Base-by-base conservation (phyloP, 2,329 filamentous ascomycete genomes). In the Chrysoporthe austroafricana region DNA sequence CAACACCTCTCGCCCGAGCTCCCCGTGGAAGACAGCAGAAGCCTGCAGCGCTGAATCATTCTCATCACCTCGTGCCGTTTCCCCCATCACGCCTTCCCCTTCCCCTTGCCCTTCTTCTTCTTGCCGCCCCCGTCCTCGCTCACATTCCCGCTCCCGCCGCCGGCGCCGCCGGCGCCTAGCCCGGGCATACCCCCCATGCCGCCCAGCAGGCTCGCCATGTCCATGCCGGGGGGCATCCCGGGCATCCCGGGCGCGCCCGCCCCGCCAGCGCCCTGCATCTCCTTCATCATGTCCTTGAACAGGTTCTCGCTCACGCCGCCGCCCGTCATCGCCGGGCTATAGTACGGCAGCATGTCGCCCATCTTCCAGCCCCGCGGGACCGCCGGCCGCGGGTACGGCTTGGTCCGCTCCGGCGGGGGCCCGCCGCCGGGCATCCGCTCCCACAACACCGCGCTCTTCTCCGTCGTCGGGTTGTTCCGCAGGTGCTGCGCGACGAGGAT, bases 271-370 rank as follows among this genome's bases (percentile, higher is more conserved):
- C 79, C 78, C 74, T 85, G 83, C 93, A 98, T 97, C 82, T 96
- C 93, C 75, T 89, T 90, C 94, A 98, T 97, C 85, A 97, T 97
- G 73, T 97, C 94, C 83, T 96, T 93, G 75, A 98, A 89, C 70
- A 97, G 88, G 76, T 98, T 97, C 79, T 99, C 96, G 70, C 89
- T 94, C 13, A 98, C 93, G 46, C 96, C 96, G 13, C 96, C 96
- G 9, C 96, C 96, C 64, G 92, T 96, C 80, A 98, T 86, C 21
- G 94, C 96, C 0, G 94, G 90, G 70, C 92, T 96, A 76, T 97
- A 91, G 71, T 96, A 89, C 32, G 96, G 96, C 72, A 99, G 77
- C 68, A 97, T 88, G 69, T 87, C 88, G 70, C 88, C 89, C 79
- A 98, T 90, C 83, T 97, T 97, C 93, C 94, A 97, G 48, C 95